Evolutionary conservation across 208 protist species (phyloP).

Genomic region (Phytomonas sp.): DNA sequence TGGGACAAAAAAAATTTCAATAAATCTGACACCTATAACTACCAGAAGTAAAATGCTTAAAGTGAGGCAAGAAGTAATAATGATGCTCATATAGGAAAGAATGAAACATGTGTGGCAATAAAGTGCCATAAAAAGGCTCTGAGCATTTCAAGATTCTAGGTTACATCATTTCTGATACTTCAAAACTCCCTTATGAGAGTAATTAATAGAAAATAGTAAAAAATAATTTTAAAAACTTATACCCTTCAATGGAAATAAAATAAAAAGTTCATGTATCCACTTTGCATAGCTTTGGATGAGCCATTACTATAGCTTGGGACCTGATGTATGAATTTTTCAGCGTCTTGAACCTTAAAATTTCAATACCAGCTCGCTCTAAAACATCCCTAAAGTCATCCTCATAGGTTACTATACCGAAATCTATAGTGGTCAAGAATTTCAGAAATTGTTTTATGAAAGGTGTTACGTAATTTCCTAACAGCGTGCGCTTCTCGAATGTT

Average conservation of each 20-base stretch:
- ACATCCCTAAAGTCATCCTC: slow-evolving; percentile 56
- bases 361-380: slow-evolving; percentile 39
- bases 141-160: neutral
- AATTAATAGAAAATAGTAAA: neutral
- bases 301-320: slow-evolving; percentile 53
- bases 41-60: slow-evolving; percentile 5
- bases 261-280: neutral
- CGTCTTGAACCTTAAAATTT: slow-evolving; percentile 34
- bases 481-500: slow-evolving; percentile 58
- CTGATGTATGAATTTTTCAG: slow-evolving; percentile 40
- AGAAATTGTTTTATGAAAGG: slow-evolving; percentile 54
- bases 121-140: neutral
- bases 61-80: neutral
- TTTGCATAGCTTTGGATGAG: slow-evolving; percentile 23
- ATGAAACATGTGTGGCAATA: neutral
- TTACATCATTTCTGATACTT: neutral
- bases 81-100: neutral
- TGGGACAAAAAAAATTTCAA: neutral
- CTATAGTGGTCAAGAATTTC: slow-evolving; percentile 52
- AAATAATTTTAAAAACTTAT: neutral
- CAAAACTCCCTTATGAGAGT: neutral
- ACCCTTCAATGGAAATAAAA: neutral
- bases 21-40: slow-evolving; percentile 4
- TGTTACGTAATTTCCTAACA: slow-evolving; percentile 44
- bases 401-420: slow-evolving; percentile 82